Evolutionary conservation across 257 asterid genomes (phyloP).

Genomic region (Solanum okadae): DNA sequence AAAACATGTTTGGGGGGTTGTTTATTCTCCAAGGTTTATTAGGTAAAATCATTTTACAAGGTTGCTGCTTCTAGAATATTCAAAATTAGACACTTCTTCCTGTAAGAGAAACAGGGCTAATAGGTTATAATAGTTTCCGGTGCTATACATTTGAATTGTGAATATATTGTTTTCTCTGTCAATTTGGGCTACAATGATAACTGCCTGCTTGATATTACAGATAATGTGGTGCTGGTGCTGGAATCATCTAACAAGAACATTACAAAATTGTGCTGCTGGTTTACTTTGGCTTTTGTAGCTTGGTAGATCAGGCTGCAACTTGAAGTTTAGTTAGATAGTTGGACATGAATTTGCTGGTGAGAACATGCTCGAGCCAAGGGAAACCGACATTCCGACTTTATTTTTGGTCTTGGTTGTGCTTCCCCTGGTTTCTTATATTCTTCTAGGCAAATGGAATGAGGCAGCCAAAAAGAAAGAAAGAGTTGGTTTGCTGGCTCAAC

Average conservation of each 20-base stretch:
- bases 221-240: not conserved
- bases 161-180: not conserved
- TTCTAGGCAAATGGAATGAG: conserved; percentile 80
- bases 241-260: not conserved
- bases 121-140: not conserved
- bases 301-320: conserved; percentile 17
- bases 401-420: conserved; percentile 61
- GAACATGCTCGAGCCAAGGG: conserved; percentile 86
- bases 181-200: not conserved
- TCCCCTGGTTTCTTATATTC: conserved; percentile 61
- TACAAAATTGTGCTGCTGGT: not conserved
- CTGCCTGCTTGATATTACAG: not conserved
- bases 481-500: conserved; percentile 31
- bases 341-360: conserved; percentile 61
- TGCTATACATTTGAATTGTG: not conserved
- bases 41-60: not conserved
- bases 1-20: not conserved
- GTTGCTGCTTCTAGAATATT: not conserved
- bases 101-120: not conserved
- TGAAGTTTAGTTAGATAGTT: conserved; percentile 19
- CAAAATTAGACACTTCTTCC: not conserved
- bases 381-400: conserved; percentile 54
- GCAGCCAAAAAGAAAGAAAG: conserved; percentile 45
- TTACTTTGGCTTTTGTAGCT: conserved; percentile 11
- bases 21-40: not conserved